Evolutionary conservation across 192 early-diverging fungal species (phyloP).

Genomic region (Coemansia sp.): DNA sequence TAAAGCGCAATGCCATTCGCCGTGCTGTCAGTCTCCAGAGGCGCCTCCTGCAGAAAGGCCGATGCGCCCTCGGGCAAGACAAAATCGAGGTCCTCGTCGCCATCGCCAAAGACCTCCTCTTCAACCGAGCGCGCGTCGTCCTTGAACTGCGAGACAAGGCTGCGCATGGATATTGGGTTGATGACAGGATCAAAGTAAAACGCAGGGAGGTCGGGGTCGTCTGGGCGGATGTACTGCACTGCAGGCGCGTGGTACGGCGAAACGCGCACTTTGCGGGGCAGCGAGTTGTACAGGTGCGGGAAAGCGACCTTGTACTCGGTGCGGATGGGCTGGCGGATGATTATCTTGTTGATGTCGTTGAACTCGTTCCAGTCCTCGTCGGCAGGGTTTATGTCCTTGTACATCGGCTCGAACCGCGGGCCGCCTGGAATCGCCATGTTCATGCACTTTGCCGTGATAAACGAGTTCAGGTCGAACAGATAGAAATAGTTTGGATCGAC

Average conservation of each 20-base stretch:
- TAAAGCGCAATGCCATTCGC: constrained; percentile 90
- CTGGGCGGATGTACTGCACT: constrained; percentile 82
- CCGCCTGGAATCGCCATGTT: constrained; percentile 99
- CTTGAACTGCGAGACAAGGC: constrained; percentile 63
- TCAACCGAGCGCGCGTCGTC: constrained; percentile 65
- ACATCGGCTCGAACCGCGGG: constrained; percentile 96
- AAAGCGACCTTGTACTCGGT: constrained; percentile 99
- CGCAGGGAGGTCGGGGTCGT: constrained; percentile 94
- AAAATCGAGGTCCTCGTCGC: constrained; percentile 70
- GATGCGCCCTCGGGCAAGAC: constrained; percentile 71
- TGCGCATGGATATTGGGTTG: constrained; percentile 81
- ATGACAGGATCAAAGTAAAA: constrained; percentile 98
- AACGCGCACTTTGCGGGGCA: constrained; percentile 89
- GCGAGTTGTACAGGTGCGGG: constrained; percentile 96
- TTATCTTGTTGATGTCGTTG: constrained; percentile 99
- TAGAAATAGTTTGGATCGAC: constrained; percentile 98
- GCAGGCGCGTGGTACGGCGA: constrained; percentile 93
- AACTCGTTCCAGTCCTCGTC: constrained; percentile 99
- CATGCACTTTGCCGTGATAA: constrained; percentile 96
- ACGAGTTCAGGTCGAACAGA: constrained; percentile 91
- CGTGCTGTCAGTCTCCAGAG: constrained; percentile 89
- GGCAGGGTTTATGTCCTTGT: constrained; percentile 91
- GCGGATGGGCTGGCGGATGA: constrained; percentile 96
- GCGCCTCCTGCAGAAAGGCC: constrained; percentile 77
- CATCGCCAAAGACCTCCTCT: constrained; percentile 74